A percentile compares a stretch with the other conserved stretches of the same genome.
These are phyloP conservation scores for Moniliophthora roreri DNA, from an alignment of 1,284 basidiomycete species.

Conservation along the genomic window DNA sequence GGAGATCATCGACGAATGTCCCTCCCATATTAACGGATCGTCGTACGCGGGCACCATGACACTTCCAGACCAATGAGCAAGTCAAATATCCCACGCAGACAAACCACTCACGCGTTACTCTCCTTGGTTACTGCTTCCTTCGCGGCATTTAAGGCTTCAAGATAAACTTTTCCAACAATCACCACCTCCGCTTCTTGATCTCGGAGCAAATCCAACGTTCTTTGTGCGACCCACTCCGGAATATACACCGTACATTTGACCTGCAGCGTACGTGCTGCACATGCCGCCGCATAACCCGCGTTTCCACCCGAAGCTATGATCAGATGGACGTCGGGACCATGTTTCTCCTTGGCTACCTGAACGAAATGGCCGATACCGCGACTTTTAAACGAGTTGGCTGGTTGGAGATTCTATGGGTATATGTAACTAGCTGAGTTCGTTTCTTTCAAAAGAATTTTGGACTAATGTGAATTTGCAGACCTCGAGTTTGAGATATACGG, in stretches of 20 bases:
- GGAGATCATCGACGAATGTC: constrained; percentile 67
- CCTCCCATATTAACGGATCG: constrained; percentile 65
- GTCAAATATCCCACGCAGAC: constrained; percentile 5
- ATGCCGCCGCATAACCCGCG: constrained; percentile 68
- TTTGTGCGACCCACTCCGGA: constrained; percentile 48
- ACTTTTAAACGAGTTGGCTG: constrained; percentile 74
- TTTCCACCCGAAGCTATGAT: constrained; percentile 75
- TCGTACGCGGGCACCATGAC: constrained; percentile 72
- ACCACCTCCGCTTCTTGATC: constrained; percentile 56
- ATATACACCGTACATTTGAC: constrained; percentile 68
- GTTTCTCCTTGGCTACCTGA: constrained; percentile 44
- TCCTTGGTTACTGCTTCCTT: constrained; percentile 41
- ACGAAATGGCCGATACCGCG: constrained; percentile 67
- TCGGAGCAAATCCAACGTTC: constrained; percentile 48
- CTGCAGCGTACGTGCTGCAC: constrained; percentile 51
- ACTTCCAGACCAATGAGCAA: constrained; percentile 31
- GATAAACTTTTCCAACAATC: constrained; percentile 54
- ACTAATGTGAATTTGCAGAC: no score
- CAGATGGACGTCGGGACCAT: constrained; percentile 55
- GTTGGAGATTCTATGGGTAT: constrained; percentile 59
- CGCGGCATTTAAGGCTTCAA: constrained; percentile 53
- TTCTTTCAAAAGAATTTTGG: neutral
- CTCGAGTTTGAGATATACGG: constrained; percentile 69
- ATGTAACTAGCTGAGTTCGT: neutral
- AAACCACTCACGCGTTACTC: constrained; percentile 48